Evolutionary conservation across 495 filamentous ascomycete species (phyloP).

Genomic region (Aspergillus haitiensis): DNA sequence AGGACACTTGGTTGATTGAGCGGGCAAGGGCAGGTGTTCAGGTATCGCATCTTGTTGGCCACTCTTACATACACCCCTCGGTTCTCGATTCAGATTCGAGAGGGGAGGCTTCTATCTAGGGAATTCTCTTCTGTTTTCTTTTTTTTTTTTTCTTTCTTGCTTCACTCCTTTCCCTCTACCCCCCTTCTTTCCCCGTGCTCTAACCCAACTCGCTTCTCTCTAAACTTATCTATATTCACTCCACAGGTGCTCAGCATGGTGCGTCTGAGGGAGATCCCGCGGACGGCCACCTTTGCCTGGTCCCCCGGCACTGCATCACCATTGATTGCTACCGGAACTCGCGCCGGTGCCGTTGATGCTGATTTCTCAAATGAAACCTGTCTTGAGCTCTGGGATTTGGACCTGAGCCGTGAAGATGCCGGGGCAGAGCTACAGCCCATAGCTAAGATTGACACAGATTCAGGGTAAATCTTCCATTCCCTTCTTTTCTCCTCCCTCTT

Average conservation of each 20-base stretch:
- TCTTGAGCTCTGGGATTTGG: constrained; percentile 94
- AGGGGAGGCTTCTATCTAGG: constrained; percentile 22
- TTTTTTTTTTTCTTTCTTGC: constrained; percentile 13
- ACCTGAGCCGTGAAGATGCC: constrained; percentile 68
- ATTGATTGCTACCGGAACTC: constrained; percentile 90
- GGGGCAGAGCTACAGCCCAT: constrained; percentile 82
- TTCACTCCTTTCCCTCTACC: constrained; percentile 8
- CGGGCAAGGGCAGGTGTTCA: background rate
- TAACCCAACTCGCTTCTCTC: constrained; percentile 15
- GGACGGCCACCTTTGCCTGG: constrained; percentile 97
- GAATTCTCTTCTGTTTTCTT: constrained; percentile 9
- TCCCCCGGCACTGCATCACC: constrained; percentile 73
- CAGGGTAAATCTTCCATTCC: constrained; percentile 60
- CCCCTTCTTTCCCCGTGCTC: constrained; percentile 1
- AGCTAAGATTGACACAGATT: constrained; percentile 81
- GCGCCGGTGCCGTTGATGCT: constrained; percentile 90
- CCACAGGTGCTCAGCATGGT: constrained; percentile 68
- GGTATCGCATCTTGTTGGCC: constrained; percentile 23
- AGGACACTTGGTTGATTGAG: constrained; percentile 48
- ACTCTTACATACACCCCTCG: constrained; percentile 25
- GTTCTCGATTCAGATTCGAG: constrained; percentile 23
- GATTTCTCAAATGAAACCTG: constrained; percentile 98
- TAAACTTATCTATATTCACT: constrained; percentile 26
- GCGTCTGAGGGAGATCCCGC: constrained; percentile 87
- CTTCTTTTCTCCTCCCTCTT: background rate